A percentile compares a stretch with the other conserved stretches of the same genome.
These are phyloP conservation scores for Rhizomucor pusillus DNA, from an alignment of 371 early-diverging fungal genomes.

Conservation along the genomic window DNA sequence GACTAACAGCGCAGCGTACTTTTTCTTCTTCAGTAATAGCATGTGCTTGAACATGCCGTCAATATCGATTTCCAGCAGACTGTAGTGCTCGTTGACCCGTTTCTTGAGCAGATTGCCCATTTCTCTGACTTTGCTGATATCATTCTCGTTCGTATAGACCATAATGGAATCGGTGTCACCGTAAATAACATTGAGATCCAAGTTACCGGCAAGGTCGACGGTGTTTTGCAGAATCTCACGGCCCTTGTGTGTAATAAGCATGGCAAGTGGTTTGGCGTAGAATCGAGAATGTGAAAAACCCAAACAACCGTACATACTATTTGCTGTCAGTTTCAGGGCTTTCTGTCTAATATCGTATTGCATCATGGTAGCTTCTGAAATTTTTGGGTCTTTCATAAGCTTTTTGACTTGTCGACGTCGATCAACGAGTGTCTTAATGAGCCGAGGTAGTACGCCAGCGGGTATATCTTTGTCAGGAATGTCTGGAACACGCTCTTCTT, in stretches of 20 bases:
- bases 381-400: slow-evolving; percentile 77
- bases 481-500: slow-evolving; percentile 71
- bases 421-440: slow-evolving; percentile 90
- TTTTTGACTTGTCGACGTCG: slow-evolving; percentile 91
- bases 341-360: slow-evolving; percentile 94
- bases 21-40: slow-evolving; percentile 99
- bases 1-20: slow-evolving; percentile 94
- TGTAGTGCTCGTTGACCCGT: slow-evolving; percentile 91
- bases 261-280: slow-evolving; percentile 98
- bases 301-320: slow-evolving; percentile 99
- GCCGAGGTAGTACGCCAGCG: slow-evolving; percentile 88
- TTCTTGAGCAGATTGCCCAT: slow-evolving; percentile 82
- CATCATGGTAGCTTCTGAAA: slow-evolving; percentile 55
- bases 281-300: slow-evolving; percentile 97
- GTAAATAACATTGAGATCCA: slow-evolving; percentile 94
- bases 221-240: slow-evolving; percentile 97
- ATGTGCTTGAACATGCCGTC: slow-evolving; percentile 96
- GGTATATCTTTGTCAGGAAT: slow-evolving; percentile 65
- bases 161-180: slow-evolving; percentile 99
- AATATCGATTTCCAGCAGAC: slow-evolving; percentile 95
- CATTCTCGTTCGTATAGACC: slow-evolving; percentile 92
- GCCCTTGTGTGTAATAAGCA: slow-evolving; percentile 97
- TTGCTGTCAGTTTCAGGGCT: slow-evolving; percentile 99
- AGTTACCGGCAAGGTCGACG: slow-evolving; percentile 78
- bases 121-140: slow-evolving; percentile 75